Evolutionary conservation across 495 filamentous ascomycete genomes (phyloP).

Genomic region (Trichoderma gamsii): DNA sequence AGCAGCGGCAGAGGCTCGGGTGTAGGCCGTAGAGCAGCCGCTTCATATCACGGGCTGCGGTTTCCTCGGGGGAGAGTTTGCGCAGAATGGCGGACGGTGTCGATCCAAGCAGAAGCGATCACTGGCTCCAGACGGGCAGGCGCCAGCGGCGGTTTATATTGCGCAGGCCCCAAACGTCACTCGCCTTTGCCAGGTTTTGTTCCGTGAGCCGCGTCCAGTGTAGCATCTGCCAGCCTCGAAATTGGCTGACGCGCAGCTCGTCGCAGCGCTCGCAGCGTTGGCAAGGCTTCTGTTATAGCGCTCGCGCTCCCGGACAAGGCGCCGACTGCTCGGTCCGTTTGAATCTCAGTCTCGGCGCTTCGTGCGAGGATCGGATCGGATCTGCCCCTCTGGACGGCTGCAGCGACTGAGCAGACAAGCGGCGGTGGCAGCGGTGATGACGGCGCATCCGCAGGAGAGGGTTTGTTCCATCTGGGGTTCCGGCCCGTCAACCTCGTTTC

Average conservation of each 20-base stretch:
- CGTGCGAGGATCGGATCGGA: background rate
- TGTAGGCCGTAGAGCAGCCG: background rate
- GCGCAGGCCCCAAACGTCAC: background rate
- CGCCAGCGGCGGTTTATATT: constrained; percentile 8
- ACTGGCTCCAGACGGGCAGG: background rate
- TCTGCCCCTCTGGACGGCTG: background rate
- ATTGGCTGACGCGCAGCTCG: background rate
- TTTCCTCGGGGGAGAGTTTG: background rate
- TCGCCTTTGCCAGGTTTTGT: background rate
- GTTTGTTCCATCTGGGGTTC: constrained; percentile 5
- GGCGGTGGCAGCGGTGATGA: background rate
- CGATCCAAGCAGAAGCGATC: background rate
- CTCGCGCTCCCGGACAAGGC: background rate
- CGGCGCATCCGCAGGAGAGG: constrained; percentile 4
- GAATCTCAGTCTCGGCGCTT: background rate
- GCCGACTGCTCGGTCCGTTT: background rate
- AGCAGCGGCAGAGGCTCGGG: background rate
- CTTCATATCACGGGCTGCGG: background rate
- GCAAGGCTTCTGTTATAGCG: background rate
- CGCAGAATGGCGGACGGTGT: background rate
- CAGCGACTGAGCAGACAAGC: background rate
- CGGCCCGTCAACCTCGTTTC: background rate
- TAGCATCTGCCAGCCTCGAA: background rate
- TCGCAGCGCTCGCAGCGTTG: background rate
- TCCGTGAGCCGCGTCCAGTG: background rate